Evolutionary conservation across 1,284 basidiomycete species (phyloP), one percentile per base, ranked within the genome.

Genomic region (Ceratobasidium papillatum): DNA sequence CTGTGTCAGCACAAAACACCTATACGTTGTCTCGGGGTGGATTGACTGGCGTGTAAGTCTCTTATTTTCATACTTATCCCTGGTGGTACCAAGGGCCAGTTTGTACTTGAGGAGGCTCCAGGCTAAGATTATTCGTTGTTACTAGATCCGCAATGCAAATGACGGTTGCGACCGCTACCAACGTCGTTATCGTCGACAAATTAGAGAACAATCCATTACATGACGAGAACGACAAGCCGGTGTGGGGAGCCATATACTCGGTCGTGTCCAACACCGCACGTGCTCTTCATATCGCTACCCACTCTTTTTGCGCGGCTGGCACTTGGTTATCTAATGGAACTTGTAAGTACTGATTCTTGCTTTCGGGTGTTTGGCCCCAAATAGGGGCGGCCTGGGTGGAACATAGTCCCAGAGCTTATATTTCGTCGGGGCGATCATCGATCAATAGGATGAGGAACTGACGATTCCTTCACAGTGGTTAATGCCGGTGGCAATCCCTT

Each of bases 261-360:
- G 82, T 93, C 73, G 80, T 87, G 38, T 89, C 89, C 1, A 85
- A 91, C 77, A 84, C 85, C 1, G 84, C 93, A 68, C 87, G 84
- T 45, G 87, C 93, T 49, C 84, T 95, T 25, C 80, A 84, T 47
- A 85, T 94, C 80, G 82, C 87, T 77, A 93, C 92, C 0, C 94
- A 95, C 80, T 94, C 92, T n/a, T 95, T 95, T 83, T 95, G 94
- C 80, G 94, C 94, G 3, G 91, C 92, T 30, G 94, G 94, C 19
- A 85, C 88, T 1, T 94, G 93, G 81, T 81, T 94, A 43, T 81
- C 88, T 52, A 92, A 93, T 77, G 93, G 92, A 1, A 92, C 91
- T n/a, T 47, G 66, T 69, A 22, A 69, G 66, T 58, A 3, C 4
- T 14, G n/a, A 22, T 22, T 19, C 7, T 7, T 51, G n/a, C 7